These are phyloP conservation scores for Asclepias syriaca DNA, from an alignment of 257 asterid species.

Conservation along the genomic window DNA sequence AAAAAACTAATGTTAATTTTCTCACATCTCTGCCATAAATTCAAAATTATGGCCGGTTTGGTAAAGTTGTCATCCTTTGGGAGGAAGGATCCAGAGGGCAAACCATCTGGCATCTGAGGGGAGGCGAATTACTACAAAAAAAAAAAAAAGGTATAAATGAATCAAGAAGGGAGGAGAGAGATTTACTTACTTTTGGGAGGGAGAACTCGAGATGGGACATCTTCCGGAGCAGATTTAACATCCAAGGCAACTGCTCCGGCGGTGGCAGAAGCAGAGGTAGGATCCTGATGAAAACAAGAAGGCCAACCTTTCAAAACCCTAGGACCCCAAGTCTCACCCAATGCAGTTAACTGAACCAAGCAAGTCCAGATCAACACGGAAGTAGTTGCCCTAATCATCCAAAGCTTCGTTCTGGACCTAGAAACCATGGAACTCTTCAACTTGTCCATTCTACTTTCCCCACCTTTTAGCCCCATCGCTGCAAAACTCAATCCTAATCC, in stretches of 20 bases:
- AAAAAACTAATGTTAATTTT: not conserved
- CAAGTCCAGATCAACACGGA: conserved; percentile 84
- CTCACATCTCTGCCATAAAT: not conserved
- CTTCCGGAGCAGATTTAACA: conserved; percentile 44
- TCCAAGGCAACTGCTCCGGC: conserved; percentile 29
- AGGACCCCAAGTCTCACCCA: conserved; percentile 89
- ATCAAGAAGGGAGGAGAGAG: not conserved
- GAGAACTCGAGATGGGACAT: conserved; percentile 53
- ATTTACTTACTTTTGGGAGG: conserved; percentile 85
- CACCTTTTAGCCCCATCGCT: conserved; percentile 62
- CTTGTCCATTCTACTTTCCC: conserved; percentile 62
- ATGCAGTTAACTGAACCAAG: conserved; percentile 79
- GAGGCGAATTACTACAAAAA: not conserved
- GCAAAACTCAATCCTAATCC: conserved; percentile 19
- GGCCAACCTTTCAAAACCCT: conserved; percentile 91
- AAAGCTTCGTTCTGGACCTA: conserved; percentile 78
- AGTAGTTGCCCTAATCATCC: conserved; percentile 86
- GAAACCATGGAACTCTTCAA: conserved; percentile 63
- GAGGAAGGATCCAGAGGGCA: not conserved
- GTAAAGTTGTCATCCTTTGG: not conserved
- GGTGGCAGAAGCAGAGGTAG: conserved; percentile 19
- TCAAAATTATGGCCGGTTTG: not conserved
- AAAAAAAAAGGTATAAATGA: not conserved
- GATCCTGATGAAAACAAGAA: conserved; percentile 75
- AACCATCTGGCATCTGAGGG: not conserved